Conservation (phyloP, 2,329 filamentous ascomycete genomes). For the Dothiorella sarmentorum region DNA sequence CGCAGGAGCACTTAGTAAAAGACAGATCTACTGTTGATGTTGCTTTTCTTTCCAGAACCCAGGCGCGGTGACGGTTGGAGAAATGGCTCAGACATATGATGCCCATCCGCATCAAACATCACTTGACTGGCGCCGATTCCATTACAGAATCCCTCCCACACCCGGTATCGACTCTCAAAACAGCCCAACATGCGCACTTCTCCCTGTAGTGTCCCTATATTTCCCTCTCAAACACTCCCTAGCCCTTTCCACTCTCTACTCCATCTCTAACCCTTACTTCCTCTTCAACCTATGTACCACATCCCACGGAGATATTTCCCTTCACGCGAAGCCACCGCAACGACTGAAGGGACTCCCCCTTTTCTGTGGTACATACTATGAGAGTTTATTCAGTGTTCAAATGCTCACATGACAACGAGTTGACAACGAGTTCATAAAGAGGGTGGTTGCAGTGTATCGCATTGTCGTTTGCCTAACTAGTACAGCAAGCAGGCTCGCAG, state of each 20-base stretch:
- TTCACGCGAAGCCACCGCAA: background rate
- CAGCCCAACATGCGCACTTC: slow-evolving; percentile 7
- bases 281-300: background rate
- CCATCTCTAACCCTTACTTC: background rate
- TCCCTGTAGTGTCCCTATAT: background rate
- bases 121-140: background rate
- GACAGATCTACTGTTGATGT: slow-evolving; percentile 5
- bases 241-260: no score
- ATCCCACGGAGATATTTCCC: background rate
- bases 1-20: background rate
- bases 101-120: background rate
- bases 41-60: background rate
- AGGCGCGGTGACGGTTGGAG: no score
- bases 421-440: no score
- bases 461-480: background rate
- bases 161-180: background rate
- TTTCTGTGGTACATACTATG: no score
- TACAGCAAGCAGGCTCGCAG: background rate
- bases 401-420: no score
- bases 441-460: slow-evolving; percentile 6
- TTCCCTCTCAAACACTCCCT: background rate
- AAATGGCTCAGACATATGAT: no score
- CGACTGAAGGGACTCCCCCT: background rate
- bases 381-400: no score
- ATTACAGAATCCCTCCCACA: background rate